These are phyloP conservation scores for Xylariales sp. DNA, from an alignment of 2,329 filamentous ascomycete genomes.

Conservation along the genomic window DNA sequence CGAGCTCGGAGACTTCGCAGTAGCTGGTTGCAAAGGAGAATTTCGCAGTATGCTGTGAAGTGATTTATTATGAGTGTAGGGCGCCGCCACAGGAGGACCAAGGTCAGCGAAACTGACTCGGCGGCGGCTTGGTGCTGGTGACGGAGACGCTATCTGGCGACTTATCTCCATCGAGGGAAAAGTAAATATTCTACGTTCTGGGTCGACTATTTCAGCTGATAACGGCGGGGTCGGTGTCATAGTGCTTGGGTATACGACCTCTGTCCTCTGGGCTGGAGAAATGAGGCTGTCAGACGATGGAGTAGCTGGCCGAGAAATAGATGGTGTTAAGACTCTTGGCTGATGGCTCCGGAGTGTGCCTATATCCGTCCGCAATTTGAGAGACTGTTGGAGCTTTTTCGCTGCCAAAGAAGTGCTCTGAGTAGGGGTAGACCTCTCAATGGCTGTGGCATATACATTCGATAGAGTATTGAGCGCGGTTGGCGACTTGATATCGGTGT, in stretches of 20 bases:
- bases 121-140: constrained; percentile 55
- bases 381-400: constrained; percentile 57
- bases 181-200: constrained; percentile 57
- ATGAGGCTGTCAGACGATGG: constrained; percentile 63
- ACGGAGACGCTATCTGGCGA: constrained; percentile 44
- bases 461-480: constrained; percentile 75
- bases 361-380: constrained; percentile 54
- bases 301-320: constrained; percentile 63
- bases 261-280: constrained; percentile 59
- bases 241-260: constrained; percentile 63
- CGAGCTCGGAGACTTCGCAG: constrained; percentile 62
- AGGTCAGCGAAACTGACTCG: constrained; percentile 52
- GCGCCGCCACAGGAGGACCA: constrained; percentile 52
- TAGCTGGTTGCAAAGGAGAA: constrained; percentile 69
- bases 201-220: constrained; percentile 64
- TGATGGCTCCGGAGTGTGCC: constrained; percentile 50
- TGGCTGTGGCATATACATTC: constrained; percentile 72
- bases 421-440: constrained; percentile 67
- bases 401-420: constrained; percentile 61
- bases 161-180: constrained; percentile 55
- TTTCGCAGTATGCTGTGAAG: constrained; percentile 75
- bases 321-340: constrained; percentile 57
- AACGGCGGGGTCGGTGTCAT: constrained; percentile 71
- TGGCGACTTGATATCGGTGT: constrained; percentile 67
- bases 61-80: constrained; percentile 68